Evolutionary conservation across 495 filamentous ascomycete genomes (phyloP).

Genomic region (Aspergillus panamensis): DNA sequence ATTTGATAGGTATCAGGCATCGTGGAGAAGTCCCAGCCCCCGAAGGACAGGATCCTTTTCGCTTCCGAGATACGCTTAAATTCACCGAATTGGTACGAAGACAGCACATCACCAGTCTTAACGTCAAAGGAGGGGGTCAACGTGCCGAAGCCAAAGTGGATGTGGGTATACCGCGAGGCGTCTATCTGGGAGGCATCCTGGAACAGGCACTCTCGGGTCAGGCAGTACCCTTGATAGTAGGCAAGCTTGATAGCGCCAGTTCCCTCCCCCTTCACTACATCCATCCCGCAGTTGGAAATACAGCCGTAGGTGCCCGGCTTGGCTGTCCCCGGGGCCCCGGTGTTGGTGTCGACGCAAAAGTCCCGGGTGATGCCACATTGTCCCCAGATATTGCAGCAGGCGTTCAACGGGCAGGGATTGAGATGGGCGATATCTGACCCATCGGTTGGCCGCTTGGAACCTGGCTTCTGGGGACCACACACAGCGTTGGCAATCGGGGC

Average conservation of each 20-base stretch:
- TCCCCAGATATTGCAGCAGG: constrained; percentile 30
- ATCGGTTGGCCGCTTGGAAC: constrained; percentile 25
- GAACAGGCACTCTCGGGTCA: constrained; percentile 20
- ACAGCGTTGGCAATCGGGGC: constrained; percentile 30
- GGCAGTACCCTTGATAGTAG: constrained; percentile 14
- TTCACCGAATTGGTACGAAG: constrained; percentile 19
- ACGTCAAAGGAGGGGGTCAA: constrained; percentile 28
- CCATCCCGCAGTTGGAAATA: constrained; percentile 44
- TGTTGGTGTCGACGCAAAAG: constrained; percentile 39
- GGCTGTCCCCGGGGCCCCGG: constrained; percentile 37
- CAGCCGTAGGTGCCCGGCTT: constrained; percentile 35
- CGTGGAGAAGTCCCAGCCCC: constrained; percentile 49
- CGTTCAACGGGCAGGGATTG: constrained; percentile 33
- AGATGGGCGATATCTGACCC: constrained; percentile 21
- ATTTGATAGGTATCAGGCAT: constrained; percentile 31
- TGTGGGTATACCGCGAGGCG: constrained; percentile 34
- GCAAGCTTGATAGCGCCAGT: constrained; percentile 15
- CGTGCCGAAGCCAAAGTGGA: constrained; percentile 44
- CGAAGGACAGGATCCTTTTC: constrained; percentile 44
- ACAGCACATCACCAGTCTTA: constrained; percentile 17
- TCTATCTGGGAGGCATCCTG: constrained; percentile 19
- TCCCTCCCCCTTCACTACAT: constrained; percentile 28
- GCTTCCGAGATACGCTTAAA: constrained; percentile 22
- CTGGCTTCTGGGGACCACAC: constrained; percentile 45
- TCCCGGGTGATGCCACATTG: constrained; percentile 45